Percentiles rank a stretch among this genome's conserved stretches.
phyloP scores from a whole-genome alignment of 805 yeast species.

The Scheffersomyces amazonensis region DNA sequence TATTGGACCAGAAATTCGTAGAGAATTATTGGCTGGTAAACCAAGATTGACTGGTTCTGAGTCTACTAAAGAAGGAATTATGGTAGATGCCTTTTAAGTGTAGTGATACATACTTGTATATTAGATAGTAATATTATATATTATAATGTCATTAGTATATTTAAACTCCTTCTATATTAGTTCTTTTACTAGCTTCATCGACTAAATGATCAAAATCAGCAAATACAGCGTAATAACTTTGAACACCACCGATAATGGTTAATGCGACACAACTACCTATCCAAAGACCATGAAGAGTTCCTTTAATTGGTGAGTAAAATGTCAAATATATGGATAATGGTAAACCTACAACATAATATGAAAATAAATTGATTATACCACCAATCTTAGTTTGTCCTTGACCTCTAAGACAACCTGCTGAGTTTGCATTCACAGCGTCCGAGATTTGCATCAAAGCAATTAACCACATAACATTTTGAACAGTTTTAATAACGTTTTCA shows the following conservation, averaged over 20 bases:
- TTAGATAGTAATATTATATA: neutral
- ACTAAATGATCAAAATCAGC: conserved; percentile 37
- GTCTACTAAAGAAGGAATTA: conserved; percentile 28
- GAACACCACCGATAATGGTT: conserved; percentile 45
- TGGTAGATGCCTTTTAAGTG: conserved; percentile 38
- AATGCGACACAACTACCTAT: conserved; percentile 55
- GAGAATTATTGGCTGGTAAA: conserved; percentile 86
- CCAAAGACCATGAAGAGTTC: conserved; percentile 64
- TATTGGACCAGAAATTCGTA: conserved; percentile 90
- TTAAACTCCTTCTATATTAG: conserved; percentile 13
- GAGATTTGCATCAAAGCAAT: conserved; percentile 68
- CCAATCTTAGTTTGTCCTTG: conserved; percentile 72
- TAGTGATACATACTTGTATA: too few species aligned
- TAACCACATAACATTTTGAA: conserved; percentile 54
- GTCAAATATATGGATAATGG: conserved; percentile 58
- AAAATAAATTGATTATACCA: conserved; percentile 52
- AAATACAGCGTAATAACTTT: conserved; percentile 32
- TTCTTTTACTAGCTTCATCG: conserved; percentile 37
- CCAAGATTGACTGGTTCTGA: conserved; percentile 41
- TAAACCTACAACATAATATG: conserved; percentile 61
- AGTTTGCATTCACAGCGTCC: conserved; percentile 67
- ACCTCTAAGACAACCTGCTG: conserved; percentile 76
- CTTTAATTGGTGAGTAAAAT: conserved; percentile 44
- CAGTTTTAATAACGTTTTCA: conserved; percentile 49
- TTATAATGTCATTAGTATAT: neutral